phyloP scores from a whole-genome alignment of 257 asterid genomes.

The Apocynum venetum region DNA sequence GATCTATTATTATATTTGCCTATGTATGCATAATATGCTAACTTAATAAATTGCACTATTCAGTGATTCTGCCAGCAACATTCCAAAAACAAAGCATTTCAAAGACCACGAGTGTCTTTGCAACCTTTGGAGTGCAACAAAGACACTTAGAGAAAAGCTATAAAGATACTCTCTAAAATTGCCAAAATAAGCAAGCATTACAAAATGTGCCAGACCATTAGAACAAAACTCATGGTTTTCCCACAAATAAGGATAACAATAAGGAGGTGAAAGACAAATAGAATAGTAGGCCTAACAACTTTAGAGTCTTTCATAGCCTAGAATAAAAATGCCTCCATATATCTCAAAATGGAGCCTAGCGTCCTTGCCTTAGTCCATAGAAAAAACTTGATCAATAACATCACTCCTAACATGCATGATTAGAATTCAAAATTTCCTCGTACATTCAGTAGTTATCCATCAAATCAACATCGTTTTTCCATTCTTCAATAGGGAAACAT shows the following conservation, averaged over 20 bases:
- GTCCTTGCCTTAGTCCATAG: too few relatives aligned
- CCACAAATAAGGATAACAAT: not conserved
- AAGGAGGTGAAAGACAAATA: not conserved
- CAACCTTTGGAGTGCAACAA: not conserved
- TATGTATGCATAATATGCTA: not conserved
- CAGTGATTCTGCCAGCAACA: not conserved
- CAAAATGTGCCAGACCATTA: not conserved
- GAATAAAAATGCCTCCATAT: not conserved
- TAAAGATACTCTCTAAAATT: not conserved
- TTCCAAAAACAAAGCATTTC: not conserved
- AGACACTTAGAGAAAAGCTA: not conserved
- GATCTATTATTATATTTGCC: not conserved
- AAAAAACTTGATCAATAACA: not conserved
- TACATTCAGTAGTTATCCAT: not conserved
- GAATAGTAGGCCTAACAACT: not conserved
- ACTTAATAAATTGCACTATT: not conserved
- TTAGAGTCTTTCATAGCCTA: not conserved
- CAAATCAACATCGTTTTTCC: not conserved
- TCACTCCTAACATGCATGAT: not conserved
- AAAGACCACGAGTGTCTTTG: not conserved
- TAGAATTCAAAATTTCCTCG: not conserved
- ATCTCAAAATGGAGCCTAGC: too few relatives aligned
- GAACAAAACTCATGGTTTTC: not conserved
- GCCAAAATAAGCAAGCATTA: not conserved
- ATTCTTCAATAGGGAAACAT: not conserved